Conservation (phyloP, 129 eudicot genomes). For the Scalesia atractyloides region DNA sequence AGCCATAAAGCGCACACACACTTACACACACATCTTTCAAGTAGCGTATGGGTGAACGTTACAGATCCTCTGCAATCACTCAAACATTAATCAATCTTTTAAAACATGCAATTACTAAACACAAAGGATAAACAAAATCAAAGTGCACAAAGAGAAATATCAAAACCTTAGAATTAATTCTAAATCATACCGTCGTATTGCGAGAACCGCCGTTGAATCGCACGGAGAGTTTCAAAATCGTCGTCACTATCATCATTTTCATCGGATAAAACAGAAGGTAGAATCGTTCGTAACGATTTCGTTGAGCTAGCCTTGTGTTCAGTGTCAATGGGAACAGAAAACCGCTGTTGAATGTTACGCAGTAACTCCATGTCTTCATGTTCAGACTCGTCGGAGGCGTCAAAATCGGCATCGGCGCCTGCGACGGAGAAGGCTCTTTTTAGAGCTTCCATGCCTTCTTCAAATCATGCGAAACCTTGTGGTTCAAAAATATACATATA, state of each 20-base stretch:
- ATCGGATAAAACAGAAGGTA: slow-evolving; percentile 40
- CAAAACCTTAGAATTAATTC: too few relatives aligned
- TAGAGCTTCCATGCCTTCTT: slow-evolving; percentile 69
- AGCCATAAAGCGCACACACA: too few relatives aligned
- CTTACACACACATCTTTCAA: too few relatives aligned
- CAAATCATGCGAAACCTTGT: neutral
- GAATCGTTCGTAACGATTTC: slow-evolving; percentile 51
- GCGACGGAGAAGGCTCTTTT: slow-evolving; percentile 49
- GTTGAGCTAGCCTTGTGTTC: slow-evolving; percentile 30
- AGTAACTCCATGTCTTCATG: slow-evolving; percentile 55
- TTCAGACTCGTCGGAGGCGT: slow-evolving; percentile 12
- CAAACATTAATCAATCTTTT: neutral
- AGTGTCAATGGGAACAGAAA: slow-evolving; percentile 26
- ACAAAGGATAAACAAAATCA: neutral
- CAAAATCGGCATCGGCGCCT: slow-evolving; percentile 36
- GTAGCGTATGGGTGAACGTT: too few relatives aligned
- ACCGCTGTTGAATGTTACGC: slow-evolving; percentile 48
- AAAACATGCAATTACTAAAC: neutral
- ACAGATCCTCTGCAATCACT: neutral
- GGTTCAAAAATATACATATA: too few relatives aligned
- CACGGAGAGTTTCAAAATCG: slow-evolving; percentile 75
- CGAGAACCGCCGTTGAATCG: slow-evolving; percentile 63
- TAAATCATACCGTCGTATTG: slow-evolving; percentile 51
- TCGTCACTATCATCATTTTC: slow-evolving; percentile 46
- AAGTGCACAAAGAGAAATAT: neutral